Evolutionary conservation across 495 filamentous ascomycete species (phyloP), one percentile per base, ranked within the genome.

Genomic region (Aspergillus baeticus): DNA sequence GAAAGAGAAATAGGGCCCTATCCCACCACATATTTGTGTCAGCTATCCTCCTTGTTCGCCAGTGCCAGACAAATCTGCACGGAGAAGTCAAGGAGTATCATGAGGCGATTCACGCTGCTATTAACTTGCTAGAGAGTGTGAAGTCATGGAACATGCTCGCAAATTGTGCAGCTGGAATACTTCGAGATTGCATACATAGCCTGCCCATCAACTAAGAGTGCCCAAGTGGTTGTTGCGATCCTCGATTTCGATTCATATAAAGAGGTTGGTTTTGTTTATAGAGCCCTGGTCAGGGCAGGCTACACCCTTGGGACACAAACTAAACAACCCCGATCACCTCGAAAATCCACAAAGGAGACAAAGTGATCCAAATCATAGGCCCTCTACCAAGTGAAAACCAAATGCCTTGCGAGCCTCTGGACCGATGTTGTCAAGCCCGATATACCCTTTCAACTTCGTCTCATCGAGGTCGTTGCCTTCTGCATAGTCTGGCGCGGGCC

Each of bases 381-480:
- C 17, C 1, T 41, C 46, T 35, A 49, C 1, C 6, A 51, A 51
- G 13, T 23, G 2, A 23, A 38, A 51, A 17, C 47, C 47, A 22
- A 51, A 51, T 21, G 47, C 47, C 37, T 18, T 51, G 10, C 33
- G 47, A 10, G 47, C 33, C 14, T 51, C 34, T 37, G 17, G 1
- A 23, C 34, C 22, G 38, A 51, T 33, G 20, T 14, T 11, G 33
- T 38, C 33, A 17, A 51, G 33, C 18, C 47, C 47, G 18, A 38
- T 33, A 38, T 51, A 51, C 22, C 47, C 47, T n/a, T 51, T 35
- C 47, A 51, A n/a, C 18, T 38, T 22, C 17, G 47, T 38, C 21
- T 51, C 47, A 13, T 51, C 47, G 21, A 51, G 34, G 47, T 51
- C 47, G 15, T 22, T 51, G 14, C 46, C 47, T 26, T 51, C 47